Conservation (phyloP, 75 land plant species). For the Larix kaempferi region DNA sequence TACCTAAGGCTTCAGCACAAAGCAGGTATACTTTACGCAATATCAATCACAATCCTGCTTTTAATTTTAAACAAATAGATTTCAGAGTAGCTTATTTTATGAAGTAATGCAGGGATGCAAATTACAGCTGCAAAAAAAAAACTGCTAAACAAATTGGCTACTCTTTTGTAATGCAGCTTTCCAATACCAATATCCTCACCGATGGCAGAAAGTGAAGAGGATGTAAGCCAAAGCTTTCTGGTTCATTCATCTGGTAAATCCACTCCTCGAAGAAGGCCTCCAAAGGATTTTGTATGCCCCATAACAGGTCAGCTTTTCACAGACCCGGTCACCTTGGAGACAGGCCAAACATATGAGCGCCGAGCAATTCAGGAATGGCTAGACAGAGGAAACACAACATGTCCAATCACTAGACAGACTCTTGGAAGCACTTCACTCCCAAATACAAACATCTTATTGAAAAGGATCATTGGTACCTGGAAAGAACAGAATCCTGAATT, state of each 20-base stretch:
- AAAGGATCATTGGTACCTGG: conserved; percentile 59
- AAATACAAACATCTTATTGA: conserved; percentile 56
- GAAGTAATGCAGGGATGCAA: neutral
- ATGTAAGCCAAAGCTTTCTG: conserved; percentile 15
- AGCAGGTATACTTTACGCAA: conserved; percentile 2
- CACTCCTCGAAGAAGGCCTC: conserved; percentile 30
- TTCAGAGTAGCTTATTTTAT: neutral
- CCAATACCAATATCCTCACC: neutral
- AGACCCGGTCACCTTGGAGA: conserved; percentile 69
- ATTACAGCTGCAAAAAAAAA: neutral
- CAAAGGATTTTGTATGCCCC: conserved; percentile 69
- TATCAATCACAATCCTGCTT: neutral
- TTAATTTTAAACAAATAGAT: neutral
- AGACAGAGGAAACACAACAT: conserved; percentile 55
- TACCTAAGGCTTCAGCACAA: neutral
- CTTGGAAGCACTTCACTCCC: conserved; percentile 43
- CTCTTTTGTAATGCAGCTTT: neutral
- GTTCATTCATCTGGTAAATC: conserved; percentile 23
- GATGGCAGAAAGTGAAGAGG: conserved; percentile 32
- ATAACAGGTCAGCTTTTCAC: conserved; percentile 51
- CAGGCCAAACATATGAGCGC: conserved; percentile 70
- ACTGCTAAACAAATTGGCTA: neutral
- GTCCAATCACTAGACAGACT: conserved; percentile 67
- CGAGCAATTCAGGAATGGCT: conserved; percentile 69
- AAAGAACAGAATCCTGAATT: conserved; percentile 45